Percentiles rank a stretch among this genome's conserved stretches.
Conservation (phyloP, 768 basidiomycete genomes). For the Inosperma sp. region DNA sequence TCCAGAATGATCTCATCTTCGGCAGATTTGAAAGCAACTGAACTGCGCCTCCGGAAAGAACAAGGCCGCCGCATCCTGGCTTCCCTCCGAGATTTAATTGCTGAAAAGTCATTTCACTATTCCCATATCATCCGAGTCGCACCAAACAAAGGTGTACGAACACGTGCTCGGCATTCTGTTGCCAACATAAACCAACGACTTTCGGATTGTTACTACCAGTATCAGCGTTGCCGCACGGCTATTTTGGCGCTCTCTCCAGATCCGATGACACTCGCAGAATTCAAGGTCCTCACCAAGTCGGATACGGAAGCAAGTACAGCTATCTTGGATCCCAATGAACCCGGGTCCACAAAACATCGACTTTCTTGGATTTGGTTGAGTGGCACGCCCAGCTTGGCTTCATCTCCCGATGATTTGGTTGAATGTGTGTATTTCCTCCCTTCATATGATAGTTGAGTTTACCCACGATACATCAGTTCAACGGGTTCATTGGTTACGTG, state of each 20-base stretch:
- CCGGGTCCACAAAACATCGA: not conserved
- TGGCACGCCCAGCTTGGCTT: not conserved
- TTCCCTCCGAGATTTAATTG: not conserved
- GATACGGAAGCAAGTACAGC: not conserved
- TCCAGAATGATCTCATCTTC: too few species aligned
- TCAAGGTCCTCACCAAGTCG: not conserved
- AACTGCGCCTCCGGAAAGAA: not conserved
- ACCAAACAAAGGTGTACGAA: not conserved
- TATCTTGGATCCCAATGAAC: not conserved
- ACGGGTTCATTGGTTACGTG: conserved; percentile 3
- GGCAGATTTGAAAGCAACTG: not conserved
- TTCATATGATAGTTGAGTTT: not conserved
- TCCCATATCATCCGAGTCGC: not conserved
- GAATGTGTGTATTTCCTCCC: too few species aligned
- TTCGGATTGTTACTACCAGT: too few species aligned
- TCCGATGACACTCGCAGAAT: too few species aligned
- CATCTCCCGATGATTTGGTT: too few species aligned
- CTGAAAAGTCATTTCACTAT: not conserved
- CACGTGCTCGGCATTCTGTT: not conserved
- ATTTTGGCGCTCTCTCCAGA: not conserved
- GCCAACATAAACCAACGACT: not conserved
- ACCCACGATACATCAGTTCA: not conserved
- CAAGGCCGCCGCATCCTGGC: not conserved
- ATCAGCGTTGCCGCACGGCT: not conserved
- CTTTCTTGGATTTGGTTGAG: conserved; percentile 1